These are phyloP conservation scores for Acrodontium crateriforme DNA, from an alignment of 2,329 filamentous ascomycete genomes.

Conservation along the genomic window DNA sequence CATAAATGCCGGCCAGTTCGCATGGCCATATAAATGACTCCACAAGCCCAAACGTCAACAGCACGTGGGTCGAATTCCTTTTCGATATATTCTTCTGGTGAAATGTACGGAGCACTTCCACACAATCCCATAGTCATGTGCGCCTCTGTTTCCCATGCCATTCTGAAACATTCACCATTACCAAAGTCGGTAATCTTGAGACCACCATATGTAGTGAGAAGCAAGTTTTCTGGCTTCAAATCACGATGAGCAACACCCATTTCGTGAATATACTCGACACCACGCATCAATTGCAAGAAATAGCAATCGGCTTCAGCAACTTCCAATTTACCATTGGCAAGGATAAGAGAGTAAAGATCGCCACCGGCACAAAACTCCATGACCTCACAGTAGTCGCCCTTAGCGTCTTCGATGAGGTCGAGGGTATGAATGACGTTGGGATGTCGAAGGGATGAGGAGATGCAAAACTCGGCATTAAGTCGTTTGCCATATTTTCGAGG, in stretches of 20 bases:
- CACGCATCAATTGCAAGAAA: conserved; percentile 98
- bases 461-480: conserved; percentile 93
- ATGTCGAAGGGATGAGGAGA: conserved; percentile 89
- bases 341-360: conserved; percentile 84
- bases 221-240: conserved; percentile 89
- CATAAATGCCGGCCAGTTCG: conserved; percentile 88
- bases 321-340: conserved; percentile 82
- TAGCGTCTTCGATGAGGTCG: conserved; percentile 86
- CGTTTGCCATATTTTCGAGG: conserved; percentile 97
- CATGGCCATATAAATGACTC: conserved; percentile 99
- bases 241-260: conserved; percentile 98
- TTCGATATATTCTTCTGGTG: conserved; percentile 89
- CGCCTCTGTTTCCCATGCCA: conserved; percentile 97
- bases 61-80: conserved; percentile 93
- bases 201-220: conserved; percentile 80
- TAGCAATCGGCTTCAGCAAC: conserved; percentile 91
- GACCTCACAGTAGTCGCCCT: conserved; percentile 95
- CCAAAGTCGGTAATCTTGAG: conserved; percentile 98
- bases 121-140: conserved; percentile 97
- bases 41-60: conserved; percentile 97
- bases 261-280: conserved; percentile 97
- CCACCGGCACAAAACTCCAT: conserved; percentile 99
- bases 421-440: conserved; percentile 97
- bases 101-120: conserved; percentile 92
- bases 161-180: conserved; percentile 97